A percentile compares a stretch with the other conserved stretches of the same genome.
These are phyloP conservation scores for Atkinsonella texensis DNA, from an alignment of 2,329 filamentous ascomycete genomes.

Conservation along the genomic window DNA sequence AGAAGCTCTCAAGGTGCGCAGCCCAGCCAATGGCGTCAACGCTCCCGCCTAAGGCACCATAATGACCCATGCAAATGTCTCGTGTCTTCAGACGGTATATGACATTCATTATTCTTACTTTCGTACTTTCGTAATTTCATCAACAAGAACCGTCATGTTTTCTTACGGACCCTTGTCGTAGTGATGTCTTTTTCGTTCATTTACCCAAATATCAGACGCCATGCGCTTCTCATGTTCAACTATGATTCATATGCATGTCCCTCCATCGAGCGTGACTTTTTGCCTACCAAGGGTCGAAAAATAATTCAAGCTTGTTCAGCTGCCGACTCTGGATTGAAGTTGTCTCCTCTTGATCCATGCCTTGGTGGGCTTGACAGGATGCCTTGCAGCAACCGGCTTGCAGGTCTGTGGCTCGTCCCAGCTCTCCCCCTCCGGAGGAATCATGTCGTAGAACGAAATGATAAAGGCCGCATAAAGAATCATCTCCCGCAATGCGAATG, in stretches of 20 bases:
- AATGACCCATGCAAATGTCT: background rate
- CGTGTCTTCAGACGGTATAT: too few species aligned
- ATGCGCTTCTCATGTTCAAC: too few species aligned
- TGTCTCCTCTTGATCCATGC: slow-evolving; percentile 22
- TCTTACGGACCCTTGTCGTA: too few species aligned
- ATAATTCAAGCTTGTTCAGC: background rate
- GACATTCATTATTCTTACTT: too few species aligned
- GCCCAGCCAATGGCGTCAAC: slow-evolving; percentile 7
- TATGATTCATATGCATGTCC: too few species aligned
- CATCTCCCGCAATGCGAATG: slow-evolving; percentile 21
- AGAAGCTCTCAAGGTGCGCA: background rate
- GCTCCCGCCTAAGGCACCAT: slow-evolving; percentile 4
- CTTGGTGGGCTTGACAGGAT: slow-evolving; percentile 16
- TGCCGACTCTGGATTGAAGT: background rate
- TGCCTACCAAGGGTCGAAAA: background rate
- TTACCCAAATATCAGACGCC: too few species aligned
- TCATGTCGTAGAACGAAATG: slow-evolving; percentile 25
- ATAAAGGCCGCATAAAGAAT: slow-evolving; percentile 22
- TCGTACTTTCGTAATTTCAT: too few species aligned
- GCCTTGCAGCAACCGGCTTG: slow-evolving; percentile 16
- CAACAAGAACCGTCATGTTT: too few species aligned
- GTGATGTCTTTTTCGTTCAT: too few species aligned
- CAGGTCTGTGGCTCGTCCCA: slow-evolving; percentile 17
- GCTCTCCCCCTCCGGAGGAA: slow-evolving; percentile 14
- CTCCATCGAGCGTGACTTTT: too few species aligned